Base-by-base conservation (phyloP, 805 yeast genomes). In the Schwanniomyces occidentalis region DNA sequence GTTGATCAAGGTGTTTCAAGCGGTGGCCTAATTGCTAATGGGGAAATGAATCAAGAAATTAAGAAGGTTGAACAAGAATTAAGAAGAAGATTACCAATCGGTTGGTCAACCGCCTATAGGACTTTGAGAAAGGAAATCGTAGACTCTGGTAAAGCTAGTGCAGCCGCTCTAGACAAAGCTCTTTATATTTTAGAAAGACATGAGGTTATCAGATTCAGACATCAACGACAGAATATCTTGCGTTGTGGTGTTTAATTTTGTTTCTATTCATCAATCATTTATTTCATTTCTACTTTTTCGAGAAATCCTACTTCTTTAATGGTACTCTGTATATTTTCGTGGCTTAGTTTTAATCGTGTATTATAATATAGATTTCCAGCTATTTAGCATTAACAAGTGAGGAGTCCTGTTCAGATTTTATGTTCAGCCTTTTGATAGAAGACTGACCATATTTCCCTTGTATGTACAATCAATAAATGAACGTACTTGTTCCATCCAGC, bases 91-190 rank as follows among this genome's bases (percentile, higher is more conserved):
- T 72, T 93, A 45, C 97, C 98, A 10, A 82, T 93, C 44, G 99
- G 99, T 14, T 93, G 96, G 90, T 85, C 95, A 23, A 89, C 98
- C 0, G 81, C 91, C 12, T 86, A 87, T 58, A 78, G 76, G 45
- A 88, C 95, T 4, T 71, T 93, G 38, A 75, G 86, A 49, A 77
- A 83, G 40, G 96, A 91, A 63, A 85, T 90, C 57, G 86, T 85
- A 13, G 82, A 75, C 20, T 73, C 76, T 24, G 78, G 79, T 32
- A 72, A 73, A 37, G 82, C 75, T 47, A 70, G 82, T 19, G 78
- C 78, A 33, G 76, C 77, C 34, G 91, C 95, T 0, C 67, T 91
- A 45, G 95, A 89, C 47, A 81, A 79, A 54, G 95, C 97, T 0
- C 62, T 91, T 40, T 76, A 75, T 58, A 82, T 86, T 1, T 56